Evolutionary conservation across 1,284 basidiomycete genomes (phyloP), one percentile per base, ranked within the genome.

Genomic region (Baeospora myosura): DNA sequence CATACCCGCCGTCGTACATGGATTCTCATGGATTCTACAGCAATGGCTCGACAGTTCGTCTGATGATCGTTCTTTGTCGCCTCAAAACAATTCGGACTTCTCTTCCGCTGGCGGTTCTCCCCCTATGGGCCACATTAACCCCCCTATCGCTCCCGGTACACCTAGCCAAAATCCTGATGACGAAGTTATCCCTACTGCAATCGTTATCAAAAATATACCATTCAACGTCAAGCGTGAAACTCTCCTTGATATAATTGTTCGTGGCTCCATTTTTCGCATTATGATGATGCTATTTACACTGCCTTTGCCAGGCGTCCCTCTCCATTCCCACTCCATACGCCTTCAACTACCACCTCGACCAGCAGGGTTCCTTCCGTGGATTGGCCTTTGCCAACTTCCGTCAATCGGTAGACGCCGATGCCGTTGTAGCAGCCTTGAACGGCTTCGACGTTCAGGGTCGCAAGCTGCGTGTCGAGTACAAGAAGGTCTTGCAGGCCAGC

Each of bases 191-290:
- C 95, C 95, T 41, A 98, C 95, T 12, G 95, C 96, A 42, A 98
- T 99, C 57, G 95, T 99, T 58, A 96, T 99, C 68, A 99, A 99
- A 78, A 98, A 98, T 74, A 98, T 98, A 66, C 95, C 94, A 46
- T 98, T 98, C 72, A 93, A 92, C 56, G 91, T 98, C 53, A 91
- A 93, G 68, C 83, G 88, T 58, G 94, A 98, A 68, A 92, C 92
- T 44, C 76, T 98, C 47, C 81, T 98, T 54, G 85, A 88, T 67
- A 93, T 98, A 61, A 98, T 98, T 63, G 91, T 93, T 51, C 51
- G 85, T 76, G 38, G 36, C 49, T 47, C 38, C 50, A 45, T 38
- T 40, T 16, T 16, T 38, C 42, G 34, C 40, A 39, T 48, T 37
- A n/a, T 48, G 34, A 51, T 53, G 32, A 22, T 37, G 14, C 38